Evolutionary conservation across 257 asterid species (phyloP).

Genomic region (Nicotiana noctiflora): DNA sequence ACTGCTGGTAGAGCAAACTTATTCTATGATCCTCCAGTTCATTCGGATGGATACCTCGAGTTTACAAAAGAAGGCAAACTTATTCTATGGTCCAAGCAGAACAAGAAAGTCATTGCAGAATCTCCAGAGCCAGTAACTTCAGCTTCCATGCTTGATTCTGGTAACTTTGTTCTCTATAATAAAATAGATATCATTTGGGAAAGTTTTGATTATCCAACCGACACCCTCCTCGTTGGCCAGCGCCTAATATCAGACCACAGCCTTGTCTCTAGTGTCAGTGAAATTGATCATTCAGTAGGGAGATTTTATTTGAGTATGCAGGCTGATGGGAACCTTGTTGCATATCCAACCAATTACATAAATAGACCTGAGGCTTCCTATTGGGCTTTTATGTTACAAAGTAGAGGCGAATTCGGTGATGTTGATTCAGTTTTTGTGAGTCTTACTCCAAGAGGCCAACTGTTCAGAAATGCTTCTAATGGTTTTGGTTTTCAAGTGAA

Average conservation of each 20-base stretch:
- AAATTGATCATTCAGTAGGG: constrained; percentile 25
- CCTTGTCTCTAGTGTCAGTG: constrained; percentile 33
- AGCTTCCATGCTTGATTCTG: constrained; percentile 38
- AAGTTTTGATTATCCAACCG: constrained; percentile 44
- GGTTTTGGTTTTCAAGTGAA: too few species aligned
- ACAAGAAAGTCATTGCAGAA: background rate
- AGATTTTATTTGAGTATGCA: constrained; percentile 37
- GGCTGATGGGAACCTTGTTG: constrained; percentile 45
- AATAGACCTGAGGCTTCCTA: constrained; percentile 15
- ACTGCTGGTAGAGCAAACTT: background rate
- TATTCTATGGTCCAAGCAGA: background rate
- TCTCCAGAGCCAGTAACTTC: constrained; percentile 7
- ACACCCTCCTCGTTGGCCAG: constrained; percentile 30
- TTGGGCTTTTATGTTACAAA: constrained; percentile 13
- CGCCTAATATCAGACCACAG: too few species aligned
- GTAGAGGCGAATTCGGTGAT: background rate
- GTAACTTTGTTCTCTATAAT: constrained; percentile 47
- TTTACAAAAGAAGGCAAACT: constrained; percentile 4
- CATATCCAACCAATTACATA: constrained; percentile 20
- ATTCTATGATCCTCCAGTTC: background rate
- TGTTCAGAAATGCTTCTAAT: too few species aligned
- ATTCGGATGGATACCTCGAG: constrained; percentile 5
- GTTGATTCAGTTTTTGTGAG: background rate
- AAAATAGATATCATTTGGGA: constrained; percentile 29
- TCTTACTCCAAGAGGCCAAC: too few species aligned